Base-by-base conservation (phyloP, 2,329 filamentous ascomycete genomes). In the Botrytis elliptica region DNA sequence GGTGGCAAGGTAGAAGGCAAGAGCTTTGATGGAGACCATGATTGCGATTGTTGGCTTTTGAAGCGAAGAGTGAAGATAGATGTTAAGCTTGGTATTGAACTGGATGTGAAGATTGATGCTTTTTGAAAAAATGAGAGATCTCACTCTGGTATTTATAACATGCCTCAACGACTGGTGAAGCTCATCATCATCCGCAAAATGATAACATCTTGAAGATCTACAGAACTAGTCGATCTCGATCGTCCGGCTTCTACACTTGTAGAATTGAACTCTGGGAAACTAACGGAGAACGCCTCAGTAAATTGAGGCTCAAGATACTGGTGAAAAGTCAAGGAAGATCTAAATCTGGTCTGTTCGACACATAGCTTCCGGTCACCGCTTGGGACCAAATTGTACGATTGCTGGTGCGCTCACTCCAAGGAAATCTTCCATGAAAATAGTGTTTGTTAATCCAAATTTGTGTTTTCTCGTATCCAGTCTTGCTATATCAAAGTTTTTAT, bases 21-120 rank as follows among this genome's bases (percentile, higher is more conserved):
- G 66, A 10, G 49, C 10, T 40, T 55, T 55, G 49, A 69, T 36
- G 66, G 66, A 69, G 36, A 67, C 33, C 64, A 67, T 67, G 22
- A 33, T 29, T 67, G 44, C 33, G 14, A 29, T n/a, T n/a, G 1
- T 10, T 12, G 36, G 1, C 10, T n/a, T 36, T 44, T n/a, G 33
- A 55, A 67, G 33, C 5, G 22, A 10, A 40, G 25, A n/a, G 42
- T 42, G 22, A 14, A 55, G 46, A 40, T 55, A 36, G 33, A n/a
- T 67, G 20, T 29, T 68, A 18, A 55, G 22, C 33, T 52, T 18
- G 22, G 46, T 67, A n/a, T 46, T 40, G 46, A 7, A 29, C 1
- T 55, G 25, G 9, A 12, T n/a, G 1, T 42, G 16, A 14, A 29
- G n/a, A 9, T 68, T 42, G 36, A 33, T 55, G 49, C 25, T 55